Evolutionary conservation across 352 stramenopile species (phyloP), one percentile per base, ranked within the genome.

Genomic region (Globisporangium okanoganense): DNA sequence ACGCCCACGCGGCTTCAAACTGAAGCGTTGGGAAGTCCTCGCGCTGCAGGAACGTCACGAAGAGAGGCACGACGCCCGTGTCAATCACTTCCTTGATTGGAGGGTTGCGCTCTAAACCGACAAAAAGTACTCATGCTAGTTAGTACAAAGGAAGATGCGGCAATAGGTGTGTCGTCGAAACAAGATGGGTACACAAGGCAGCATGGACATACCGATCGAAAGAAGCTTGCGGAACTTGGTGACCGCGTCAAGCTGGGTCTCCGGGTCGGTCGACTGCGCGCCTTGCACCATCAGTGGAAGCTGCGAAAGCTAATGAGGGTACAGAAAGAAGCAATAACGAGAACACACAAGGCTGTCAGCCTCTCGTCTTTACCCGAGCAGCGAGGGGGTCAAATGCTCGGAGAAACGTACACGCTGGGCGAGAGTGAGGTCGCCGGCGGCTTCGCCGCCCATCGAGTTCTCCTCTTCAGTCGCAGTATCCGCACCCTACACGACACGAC

Each of bases 21-120:
- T 99, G 97, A 40, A 94, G 69, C 51, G 76, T 81, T 38, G 81
- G 81, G 56, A 95, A 98, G 67, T 98, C 94, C 58, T 99, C 92
- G 43, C 92, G 85, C 70, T 98, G 82, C 54, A 99, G 81, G 75
- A 99, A 99, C 75, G 98, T 79, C 29, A 99, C 97, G 65, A 99
- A 99, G 44, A 97, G 88, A 13, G 97, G 97, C 31, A 99, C 96
- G 12, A 99, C 96, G 49, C 96, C 96, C 2, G 92, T 92, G n/a
- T 98, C 82, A 66, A 99, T 99, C 45, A 99, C 97, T 71, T 99
- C 89, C 64, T 99, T 97, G 70, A 99, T 99, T 18, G 98, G 98
- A 25, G 98, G 98, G 70, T 99, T 99, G 69, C 96, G 97, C 71
- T 99, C 97, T 90, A 53, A 43, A 88, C 56, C 12, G 50, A 45